A percentile compares a stretch with the other conserved stretches of the same genome.
phyloP scores from a whole-genome alignment of 2,329 filamentous ascomycete species.

The Bertia moriformis region DNA sequence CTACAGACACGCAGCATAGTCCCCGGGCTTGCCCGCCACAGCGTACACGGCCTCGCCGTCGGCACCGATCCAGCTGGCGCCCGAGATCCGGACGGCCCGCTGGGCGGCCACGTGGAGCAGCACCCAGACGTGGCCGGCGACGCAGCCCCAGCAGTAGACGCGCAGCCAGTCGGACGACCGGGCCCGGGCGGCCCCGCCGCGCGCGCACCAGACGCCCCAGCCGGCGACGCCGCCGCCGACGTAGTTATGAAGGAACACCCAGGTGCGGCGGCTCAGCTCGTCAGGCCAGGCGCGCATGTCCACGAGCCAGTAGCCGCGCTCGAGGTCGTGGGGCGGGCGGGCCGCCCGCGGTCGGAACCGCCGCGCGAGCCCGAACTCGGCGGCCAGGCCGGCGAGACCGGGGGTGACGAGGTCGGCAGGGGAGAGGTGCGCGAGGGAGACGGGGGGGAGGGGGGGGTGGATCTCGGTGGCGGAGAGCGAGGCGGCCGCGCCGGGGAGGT shows the following conservation, averaged over 20 bases:
- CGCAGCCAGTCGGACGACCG: slow-evolving; percentile 28
- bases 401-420: slow-evolving; percentile 38
- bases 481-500: too few relatives aligned
- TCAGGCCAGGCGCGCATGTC: slow-evolving; percentile 37
- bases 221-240: slow-evolving; percentile 44
- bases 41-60: slow-evolving; percentile 33
- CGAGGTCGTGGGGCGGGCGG: slow-evolving; percentile 37
- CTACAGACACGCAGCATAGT: not conserved
- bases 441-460: slow-evolving; percentile 34
- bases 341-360: slow-evolving; percentile 37
- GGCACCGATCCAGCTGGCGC: slow-evolving; percentile 53
- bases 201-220: slow-evolving; percentile 50
- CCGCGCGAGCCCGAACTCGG: slow-evolving; percentile 31
- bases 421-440: slow-evolving; percentile 25
- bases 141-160: slow-evolving; percentile 66
- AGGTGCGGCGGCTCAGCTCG: slow-evolving; percentile 34
- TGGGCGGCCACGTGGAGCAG: slow-evolving; percentile 60
- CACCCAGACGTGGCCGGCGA: slow-evolving; percentile 60
- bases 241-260: slow-evolving; percentile 45
- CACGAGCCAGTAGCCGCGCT: slow-evolving; percentile 68
- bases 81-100: slow-evolving; percentile 40
- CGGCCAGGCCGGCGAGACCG: slow-evolving; percentile 34
- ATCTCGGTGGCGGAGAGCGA: slow-evolving; percentile 16
- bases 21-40: not conserved
- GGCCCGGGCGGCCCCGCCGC: slow-evolving; percentile 16